phyloP scores from a whole-genome alignment of 805 yeast species.

The Saccharomycopsis sp. region DNA sequence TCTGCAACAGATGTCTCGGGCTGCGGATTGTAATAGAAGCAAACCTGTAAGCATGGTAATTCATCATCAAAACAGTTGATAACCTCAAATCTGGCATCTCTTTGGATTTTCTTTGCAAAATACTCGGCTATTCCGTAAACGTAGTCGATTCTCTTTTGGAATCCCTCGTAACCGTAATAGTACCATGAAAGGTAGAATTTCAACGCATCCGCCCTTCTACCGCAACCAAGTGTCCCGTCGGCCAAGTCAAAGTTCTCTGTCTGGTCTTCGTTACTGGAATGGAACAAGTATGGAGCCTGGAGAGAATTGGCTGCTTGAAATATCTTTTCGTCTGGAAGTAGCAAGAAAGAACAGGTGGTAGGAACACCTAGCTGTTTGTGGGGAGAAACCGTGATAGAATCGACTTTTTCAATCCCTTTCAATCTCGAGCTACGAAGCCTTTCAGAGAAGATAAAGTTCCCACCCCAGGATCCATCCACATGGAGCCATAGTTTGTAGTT shows the following conservation, averaged over 20 bases:
- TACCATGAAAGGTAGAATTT: conserved; percentile 77
- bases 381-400: conserved; percentile 76
- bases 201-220: conserved; percentile 76
- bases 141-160: conserved; percentile 60
- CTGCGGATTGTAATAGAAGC: conserved; percentile 62
- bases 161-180: conserved; percentile 68
- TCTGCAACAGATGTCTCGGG: conserved; percentile 29
- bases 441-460: conserved; percentile 64
- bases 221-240: conserved; percentile 90
- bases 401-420: conserved; percentile 57
- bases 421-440: conserved; percentile 37
- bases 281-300: conserved; percentile 77
- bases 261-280: conserved; percentile 42
- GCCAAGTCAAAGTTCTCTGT: conserved; percentile 63
- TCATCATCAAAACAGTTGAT: conserved; percentile 8
- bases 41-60: conserved; percentile 78
- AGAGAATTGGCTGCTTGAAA: conserved; percentile 72
- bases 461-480: conserved; percentile 91
- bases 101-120: conserved; percentile 41
- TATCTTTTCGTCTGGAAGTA: conserved; percentile 58
- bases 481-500: conserved; percentile 66
- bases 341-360: conserved; percentile 62
- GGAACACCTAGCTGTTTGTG: conserved; percentile 91
- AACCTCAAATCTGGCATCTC: conserved; percentile 14
- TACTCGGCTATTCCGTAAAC: conserved; percentile 62